Conservation (phyloP, 768 basidiomycete genomes). For the Termitomyces sp. region DNA sequence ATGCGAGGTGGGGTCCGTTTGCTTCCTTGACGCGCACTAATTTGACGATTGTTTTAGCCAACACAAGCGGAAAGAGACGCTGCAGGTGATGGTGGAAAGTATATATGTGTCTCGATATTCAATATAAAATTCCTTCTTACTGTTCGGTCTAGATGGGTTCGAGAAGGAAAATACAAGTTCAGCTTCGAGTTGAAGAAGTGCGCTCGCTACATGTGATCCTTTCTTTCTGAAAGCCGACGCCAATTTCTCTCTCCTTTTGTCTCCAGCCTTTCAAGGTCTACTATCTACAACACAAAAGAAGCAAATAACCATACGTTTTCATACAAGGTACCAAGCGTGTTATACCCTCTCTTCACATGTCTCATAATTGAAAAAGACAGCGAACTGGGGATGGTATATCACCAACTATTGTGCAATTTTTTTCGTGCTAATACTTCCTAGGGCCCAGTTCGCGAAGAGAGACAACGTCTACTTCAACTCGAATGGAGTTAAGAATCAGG, state of each 20-base stretch:
- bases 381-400: constrained; percentile 84
- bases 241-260: not conserved
- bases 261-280: constrained; percentile 35
- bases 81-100: constrained; percentile 52
- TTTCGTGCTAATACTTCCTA: constrained; percentile 15
- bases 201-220: constrained; percentile 4
- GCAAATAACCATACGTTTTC: constrained; percentile 81
- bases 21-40: not conserved
- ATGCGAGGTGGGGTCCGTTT: constrained; percentile 51
- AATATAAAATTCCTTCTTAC: not conserved
- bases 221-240: constrained; percentile 17
- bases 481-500: constrained; percentile 43
- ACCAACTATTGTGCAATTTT: not conserved
- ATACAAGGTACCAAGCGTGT: constrained; percentile 34
- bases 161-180: constrained; percentile 83
- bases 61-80: constrained; percentile 70
- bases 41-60: constrained; percentile 39
- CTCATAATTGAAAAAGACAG: constrained; percentile 39
- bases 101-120: not conserved
- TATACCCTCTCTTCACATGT: not conserved
- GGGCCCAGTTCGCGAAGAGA: constrained; percentile 77
- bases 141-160: constrained; percentile 55
- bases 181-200: constrained; percentile 77
- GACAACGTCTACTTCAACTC: constrained; percentile 64
- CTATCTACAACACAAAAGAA: constrained; percentile 63